These are phyloP conservation scores for Thuidium tamariscinum DNA, from an alignment of 225 moss, liverwort and hornwort genomes.

Conservation along the genomic window DNA sequence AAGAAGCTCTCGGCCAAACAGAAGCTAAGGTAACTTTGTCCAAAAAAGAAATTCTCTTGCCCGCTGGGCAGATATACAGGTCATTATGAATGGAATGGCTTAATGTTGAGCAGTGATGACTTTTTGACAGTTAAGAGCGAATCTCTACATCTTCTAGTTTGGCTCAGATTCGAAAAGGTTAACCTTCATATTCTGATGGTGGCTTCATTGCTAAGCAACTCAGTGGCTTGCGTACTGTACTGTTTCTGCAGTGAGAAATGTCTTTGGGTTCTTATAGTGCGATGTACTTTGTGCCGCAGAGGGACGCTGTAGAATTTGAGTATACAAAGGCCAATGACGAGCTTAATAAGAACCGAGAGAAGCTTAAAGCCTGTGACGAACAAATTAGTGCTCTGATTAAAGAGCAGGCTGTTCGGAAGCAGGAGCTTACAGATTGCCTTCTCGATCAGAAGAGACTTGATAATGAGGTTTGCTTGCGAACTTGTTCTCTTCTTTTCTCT, in stretches of 20 bases:
- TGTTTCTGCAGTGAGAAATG: not conserved
- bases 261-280: not conserved
- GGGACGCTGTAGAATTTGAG: conserved; percentile 43
- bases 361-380: conserved; percentile 78
- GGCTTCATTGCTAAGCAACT: not conserved
- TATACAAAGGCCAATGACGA: conserved; percentile 53
- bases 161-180: not conserved
- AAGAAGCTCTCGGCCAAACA: conserved; percentile 38
- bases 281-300: conserved; percentile 31
- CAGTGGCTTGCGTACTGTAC: not conserved
- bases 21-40: conserved; percentile 36
- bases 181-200: not conserved
- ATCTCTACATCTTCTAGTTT: not conserved
- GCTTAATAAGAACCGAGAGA: conserved; percentile 54
- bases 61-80: not conserved
- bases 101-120: not conserved
- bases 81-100: not conserved
- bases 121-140: not conserved
- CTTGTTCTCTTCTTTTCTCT: not conserved
- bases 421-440: conserved; percentile 65
- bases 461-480: conserved; percentile 56
- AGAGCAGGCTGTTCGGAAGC: conserved; percentile 60
- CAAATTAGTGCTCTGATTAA: conserved; percentile 67
- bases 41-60: not conserved
- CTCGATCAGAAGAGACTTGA: conserved; percentile 80